A percentile compares a stretch with the other conserved stretches of the same genome.
Conservation (phyloP, 2,329 filamentous ascomycete genomes). For the Truncatella angustata region DNA sequence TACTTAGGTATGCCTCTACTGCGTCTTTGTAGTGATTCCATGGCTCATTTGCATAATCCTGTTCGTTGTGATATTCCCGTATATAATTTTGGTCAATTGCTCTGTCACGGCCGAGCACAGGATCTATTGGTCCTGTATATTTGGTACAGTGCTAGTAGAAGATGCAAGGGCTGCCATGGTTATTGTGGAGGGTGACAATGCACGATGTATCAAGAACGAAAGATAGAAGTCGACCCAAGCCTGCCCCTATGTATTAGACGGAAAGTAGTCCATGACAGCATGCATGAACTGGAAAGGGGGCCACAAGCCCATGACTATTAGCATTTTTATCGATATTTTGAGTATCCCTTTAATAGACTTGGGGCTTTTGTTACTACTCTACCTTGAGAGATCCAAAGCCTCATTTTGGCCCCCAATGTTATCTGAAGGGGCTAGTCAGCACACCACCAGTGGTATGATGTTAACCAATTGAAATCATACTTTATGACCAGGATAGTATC, state of each 20-base stretch:
- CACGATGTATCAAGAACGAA: neutral
- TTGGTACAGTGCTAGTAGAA: neutral
- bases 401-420: constrained; percentile 9
- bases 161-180: neutral
- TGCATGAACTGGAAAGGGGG: neutral
- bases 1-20: neutral
- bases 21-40: neutral
- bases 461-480: too few relatives aligned
- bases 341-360: too few relatives aligned
- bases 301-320: neutral
- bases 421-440: too few relatives aligned
- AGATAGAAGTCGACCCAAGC: neutral
- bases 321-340: neutral
- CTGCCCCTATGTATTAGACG: neutral
- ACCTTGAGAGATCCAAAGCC: neutral
- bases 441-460: too few relatives aligned
- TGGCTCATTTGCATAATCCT: neutral
- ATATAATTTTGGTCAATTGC: neutral
- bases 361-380: neutral
- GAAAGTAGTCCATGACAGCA: neutral
- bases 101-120: neutral
- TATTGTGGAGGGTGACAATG: neutral
- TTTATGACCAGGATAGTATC: too few relatives aligned
- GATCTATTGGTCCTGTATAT: neutral
- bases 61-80: neutral